Percentiles rank a stretch among this genome's conserved stretches.
Conservation (phyloP, 2,329 filamentous ascomycete species). For the Waltergamsia citrina region DNA sequence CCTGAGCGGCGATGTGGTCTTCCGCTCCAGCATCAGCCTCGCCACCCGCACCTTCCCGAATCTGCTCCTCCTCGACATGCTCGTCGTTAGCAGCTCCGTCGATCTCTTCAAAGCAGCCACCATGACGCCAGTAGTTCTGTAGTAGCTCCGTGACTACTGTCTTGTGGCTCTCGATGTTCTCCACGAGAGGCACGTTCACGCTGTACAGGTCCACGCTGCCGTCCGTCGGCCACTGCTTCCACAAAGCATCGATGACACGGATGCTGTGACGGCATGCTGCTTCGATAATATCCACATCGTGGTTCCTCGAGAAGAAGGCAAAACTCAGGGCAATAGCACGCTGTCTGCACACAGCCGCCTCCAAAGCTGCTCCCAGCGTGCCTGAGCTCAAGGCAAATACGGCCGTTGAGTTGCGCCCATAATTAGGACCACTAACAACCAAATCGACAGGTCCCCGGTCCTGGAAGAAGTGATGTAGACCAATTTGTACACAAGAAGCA, state of each 20-base stretch:
- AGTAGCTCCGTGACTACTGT: conserved; percentile 79
- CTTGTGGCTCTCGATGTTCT: conserved; percentile 61
- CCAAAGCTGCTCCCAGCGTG: conserved; percentile 67
- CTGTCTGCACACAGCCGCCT: conserved; percentile 62
- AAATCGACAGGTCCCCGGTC: conserved; percentile 64
- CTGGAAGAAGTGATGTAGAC: conserved; percentile 69
- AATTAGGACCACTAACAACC: conserved; percentile 74
- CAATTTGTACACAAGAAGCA: conserved; percentile 74
- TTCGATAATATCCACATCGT: conserved; percentile 72
- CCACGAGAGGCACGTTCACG: conserved; percentile 81
- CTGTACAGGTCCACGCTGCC: conserved; percentile 72
- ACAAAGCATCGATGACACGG: conserved; percentile 69
- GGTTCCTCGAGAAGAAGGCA: conserved; percentile 79
- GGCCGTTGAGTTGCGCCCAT: conserved; percentile 73
- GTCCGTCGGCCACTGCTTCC: conserved; percentile 60
- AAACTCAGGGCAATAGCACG: conserved; percentile 77
- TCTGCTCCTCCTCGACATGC: conserved; percentile 61
- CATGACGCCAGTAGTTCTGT: conserved; percentile 83
- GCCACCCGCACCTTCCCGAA: conserved; percentile 55
- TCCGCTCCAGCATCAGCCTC: conserved; percentile 28
- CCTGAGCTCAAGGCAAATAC: conserved; percentile 71
- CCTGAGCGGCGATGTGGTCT: conserved; percentile 13
- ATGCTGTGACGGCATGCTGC: conserved; percentile 68
- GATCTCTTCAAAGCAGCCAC: conserved; percentile 78
- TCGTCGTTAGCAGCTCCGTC: conserved; percentile 55